Conservation (phyloP, 371 early-diverging fungal genomes). For the Actinomucor elegans region DNA sequence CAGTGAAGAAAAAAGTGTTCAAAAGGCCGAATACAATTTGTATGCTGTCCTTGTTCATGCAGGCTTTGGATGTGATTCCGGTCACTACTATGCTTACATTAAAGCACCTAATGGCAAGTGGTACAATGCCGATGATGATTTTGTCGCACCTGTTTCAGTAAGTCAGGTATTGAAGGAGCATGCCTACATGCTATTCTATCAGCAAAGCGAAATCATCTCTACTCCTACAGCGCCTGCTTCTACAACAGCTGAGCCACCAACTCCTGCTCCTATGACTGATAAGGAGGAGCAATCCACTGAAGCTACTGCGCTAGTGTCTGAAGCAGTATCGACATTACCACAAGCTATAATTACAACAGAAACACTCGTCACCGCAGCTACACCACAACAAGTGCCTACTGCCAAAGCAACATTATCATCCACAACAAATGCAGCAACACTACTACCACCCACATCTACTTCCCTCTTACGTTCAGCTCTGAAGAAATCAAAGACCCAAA, state of each 20-base stretch:
- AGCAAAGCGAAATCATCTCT: background rate
- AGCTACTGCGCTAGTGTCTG: background rate
- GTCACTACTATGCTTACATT: slow-evolving; percentile 76
- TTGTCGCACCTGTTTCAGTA: slow-evolving; percentile 59
- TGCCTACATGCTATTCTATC: slow-evolving; percentile 90
- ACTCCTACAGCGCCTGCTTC: background rate
- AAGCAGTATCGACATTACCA: background rate
- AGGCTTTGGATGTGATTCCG: slow-evolving; percentile 71
- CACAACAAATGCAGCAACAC: no score
- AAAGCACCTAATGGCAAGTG: slow-evolving; percentile 72
- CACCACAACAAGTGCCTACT: no score
- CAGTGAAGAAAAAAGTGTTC: slow-evolving; percentile 27
- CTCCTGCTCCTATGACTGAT: no score
- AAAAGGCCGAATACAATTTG: slow-evolving; percentile 51
- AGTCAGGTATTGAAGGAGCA: slow-evolving; percentile 66
- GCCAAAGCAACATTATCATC: no score
- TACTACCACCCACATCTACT: no score
- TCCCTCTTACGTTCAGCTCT: no score
- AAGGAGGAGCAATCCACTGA: no score
- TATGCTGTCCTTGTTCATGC: slow-evolving; percentile 80
- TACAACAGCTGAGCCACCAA: background rate
- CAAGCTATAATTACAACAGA: no score
- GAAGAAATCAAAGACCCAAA: background rate
- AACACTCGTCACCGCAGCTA: no score
- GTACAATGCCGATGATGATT: slow-evolving; percentile 82